A percentile compares a stretch with the other conserved stretches of the same genome.
Evolutionary conservation across 148 eudicot species (phyloP).

Genomic region (Chenopodium quinoa): DNA sequence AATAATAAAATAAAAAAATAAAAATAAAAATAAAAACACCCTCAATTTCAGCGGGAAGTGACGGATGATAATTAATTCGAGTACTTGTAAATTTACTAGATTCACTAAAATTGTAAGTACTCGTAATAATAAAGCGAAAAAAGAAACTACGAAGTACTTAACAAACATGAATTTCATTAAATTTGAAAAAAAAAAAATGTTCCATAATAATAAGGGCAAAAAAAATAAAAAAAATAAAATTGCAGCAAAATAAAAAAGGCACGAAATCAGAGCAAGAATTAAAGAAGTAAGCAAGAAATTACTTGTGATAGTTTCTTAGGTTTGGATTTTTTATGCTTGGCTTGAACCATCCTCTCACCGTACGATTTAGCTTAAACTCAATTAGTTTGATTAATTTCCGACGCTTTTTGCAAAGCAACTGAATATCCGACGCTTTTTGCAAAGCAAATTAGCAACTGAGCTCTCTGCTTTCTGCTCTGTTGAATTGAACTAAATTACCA

Average conservation of each 20-base stretch:
- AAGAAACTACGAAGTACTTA: no score
- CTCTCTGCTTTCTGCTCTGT: background rate
- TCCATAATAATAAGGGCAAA: background rate
- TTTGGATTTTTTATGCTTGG: constrained; percentile 73
- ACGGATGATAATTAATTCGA: no score
- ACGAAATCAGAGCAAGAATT: background rate
- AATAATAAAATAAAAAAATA: no score
- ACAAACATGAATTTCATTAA: background rate
- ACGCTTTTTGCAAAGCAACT: no score
- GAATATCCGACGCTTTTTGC: no score
- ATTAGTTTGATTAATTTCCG: no score
- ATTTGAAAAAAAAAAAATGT: background rate
- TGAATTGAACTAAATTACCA: background rate
- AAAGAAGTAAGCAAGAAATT: constrained; percentile 14
- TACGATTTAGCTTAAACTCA: background rate
- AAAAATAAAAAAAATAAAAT: background rate
- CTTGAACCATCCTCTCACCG: constrained; percentile 47
- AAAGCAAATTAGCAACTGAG: background rate
- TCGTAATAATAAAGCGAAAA: no score
- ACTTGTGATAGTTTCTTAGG: constrained; percentile 49
- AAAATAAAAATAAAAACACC: no score
- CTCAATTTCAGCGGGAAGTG: background rate
- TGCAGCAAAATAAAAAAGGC: background rate
- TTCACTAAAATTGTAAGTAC: background rate
- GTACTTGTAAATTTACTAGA: no score